These are phyloP conservation scores for Candolleomyces eurysporus DNA, from an alignment of 768 basidiomycete genomes.

Conservation along the genomic window DNA sequence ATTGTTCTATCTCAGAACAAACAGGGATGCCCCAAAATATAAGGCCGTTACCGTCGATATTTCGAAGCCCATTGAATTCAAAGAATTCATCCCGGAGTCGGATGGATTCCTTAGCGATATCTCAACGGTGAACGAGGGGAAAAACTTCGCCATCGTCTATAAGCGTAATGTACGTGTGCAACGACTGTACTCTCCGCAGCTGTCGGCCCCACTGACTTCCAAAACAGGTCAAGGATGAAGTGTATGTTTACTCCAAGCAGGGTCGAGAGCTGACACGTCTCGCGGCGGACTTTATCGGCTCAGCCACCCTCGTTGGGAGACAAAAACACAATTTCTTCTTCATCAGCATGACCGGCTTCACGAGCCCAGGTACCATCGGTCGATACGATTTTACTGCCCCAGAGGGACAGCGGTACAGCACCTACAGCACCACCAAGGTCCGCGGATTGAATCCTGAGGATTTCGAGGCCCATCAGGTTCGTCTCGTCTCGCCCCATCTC, in stretches of 20 bases:
- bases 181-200: not conserved
- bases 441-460: conserved; percentile 63
- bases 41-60: conserved; percentile 67
- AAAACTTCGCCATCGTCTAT: conserved; percentile 61
- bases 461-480: conserved; percentile 65
- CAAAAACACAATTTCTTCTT: conserved; percentile 63
- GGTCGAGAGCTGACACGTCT: conserved; percentile 57
- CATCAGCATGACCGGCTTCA: conserved; percentile 64
- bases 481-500: conserved; percentile 7
- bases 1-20: conserved; percentile 62
- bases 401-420: conserved; percentile 48
- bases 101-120: conserved; percentile 56
- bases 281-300: conserved; percentile 66
- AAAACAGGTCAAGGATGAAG: conserved; percentile 70
- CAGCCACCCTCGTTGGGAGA: conserved; percentile 49
- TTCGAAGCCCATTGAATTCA: conserved; percentile 44
- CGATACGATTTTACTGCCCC: conserved; percentile 64
- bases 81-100: conserved; percentile 68
- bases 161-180: conserved; percentile 60
- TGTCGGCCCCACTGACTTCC: not conserved
- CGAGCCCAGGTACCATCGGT: conserved; percentile 64
- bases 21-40: conserved; percentile 62
- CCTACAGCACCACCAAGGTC: conserved; percentile 57
- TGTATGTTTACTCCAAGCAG: conserved; percentile 62
- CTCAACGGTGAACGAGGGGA: conserved; percentile 41